Percentiles rank a stretch among this genome's conserved stretches.
Conservation (phyloP, 75 land plant genomes). For the Azolla pinnata region DNA sequence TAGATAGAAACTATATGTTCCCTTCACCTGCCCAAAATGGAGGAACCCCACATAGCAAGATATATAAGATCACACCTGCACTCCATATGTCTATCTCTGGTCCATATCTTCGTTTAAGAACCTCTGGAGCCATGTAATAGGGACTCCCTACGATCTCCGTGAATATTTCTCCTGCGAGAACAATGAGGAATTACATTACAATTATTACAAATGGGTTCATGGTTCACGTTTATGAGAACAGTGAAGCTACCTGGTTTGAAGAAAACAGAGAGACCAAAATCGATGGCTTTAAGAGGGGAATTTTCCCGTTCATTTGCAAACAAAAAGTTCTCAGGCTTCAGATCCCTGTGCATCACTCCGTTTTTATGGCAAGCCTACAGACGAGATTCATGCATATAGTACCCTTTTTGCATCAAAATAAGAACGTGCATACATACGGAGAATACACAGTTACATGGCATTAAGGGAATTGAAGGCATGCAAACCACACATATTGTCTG, state of each 20-base stretch:
- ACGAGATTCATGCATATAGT: too few relatives aligned
- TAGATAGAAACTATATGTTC: neutral
- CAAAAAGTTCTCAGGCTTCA: conserved; percentile 60
- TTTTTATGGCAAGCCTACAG: conserved; percentile 42
- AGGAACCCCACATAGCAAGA: conserved; percentile 44
- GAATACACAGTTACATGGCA: too few relatives aligned
- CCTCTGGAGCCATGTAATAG: conserved; percentile 48
- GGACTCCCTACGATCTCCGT: conserved; percentile 47
- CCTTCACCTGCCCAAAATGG: conserved; percentile 56
- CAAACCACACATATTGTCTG: neutral
- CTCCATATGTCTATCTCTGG: conserved; percentile 49
- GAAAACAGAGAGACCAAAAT: conserved; percentile 55
- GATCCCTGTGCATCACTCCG: conserved; percentile 61
- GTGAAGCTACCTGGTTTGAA: conserved; percentile 40
- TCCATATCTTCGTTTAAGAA: conserved; percentile 37
- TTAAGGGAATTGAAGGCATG: too few relatives aligned
- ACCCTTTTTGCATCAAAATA: too few relatives aligned
- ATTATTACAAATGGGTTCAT: neutral
- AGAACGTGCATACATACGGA: too few relatives aligned
- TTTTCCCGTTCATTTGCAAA: conserved; percentile 55
- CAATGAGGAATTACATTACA: neutral
- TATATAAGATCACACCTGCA: conserved; percentile 45
- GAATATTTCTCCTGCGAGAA: conserved; percentile 32
- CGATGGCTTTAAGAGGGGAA: conserved; percentile 56
- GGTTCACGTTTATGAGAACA: neutral